Conservation (phyloP, 805 yeast species). For the Saccharomycopsis sp. region DNA sequence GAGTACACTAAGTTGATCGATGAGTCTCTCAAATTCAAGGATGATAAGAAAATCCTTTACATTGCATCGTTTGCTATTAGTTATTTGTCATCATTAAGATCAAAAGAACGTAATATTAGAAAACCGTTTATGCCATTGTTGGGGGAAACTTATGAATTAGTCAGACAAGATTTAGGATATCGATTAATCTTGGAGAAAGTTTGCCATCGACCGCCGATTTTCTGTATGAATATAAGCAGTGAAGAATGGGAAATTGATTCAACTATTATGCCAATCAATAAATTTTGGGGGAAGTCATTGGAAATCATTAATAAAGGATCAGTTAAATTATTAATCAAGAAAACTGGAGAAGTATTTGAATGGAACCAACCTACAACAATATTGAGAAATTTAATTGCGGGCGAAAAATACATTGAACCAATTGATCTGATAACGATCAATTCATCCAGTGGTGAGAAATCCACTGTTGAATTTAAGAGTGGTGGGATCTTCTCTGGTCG, state of each 20-base stretch:
- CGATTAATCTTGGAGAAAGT: slow-evolving; percentile 81
- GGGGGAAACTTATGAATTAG: slow-evolving; percentile 90
- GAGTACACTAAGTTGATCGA: slow-evolving; percentile 70
- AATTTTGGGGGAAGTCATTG: slow-evolving; percentile 91
- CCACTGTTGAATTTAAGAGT: slow-evolving; percentile 66
- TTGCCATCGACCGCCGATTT: slow-evolving; percentile 76
- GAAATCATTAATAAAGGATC: slow-evolving; percentile 76
- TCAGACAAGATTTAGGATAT: slow-evolving; percentile 73
- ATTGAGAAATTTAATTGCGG: slow-evolving; percentile 83
- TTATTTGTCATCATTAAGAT: slow-evolving; percentile 60
- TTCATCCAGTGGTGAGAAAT: slow-evolving; percentile 61
- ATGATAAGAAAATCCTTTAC: slow-evolving; percentile 51
- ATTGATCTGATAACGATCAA: slow-evolving; percentile 56
- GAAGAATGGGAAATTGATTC: slow-evolving; percentile 61
- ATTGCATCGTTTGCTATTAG: slow-evolving; percentile 82
- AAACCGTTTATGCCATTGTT: slow-evolving; percentile 93
- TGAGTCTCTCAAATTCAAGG: slow-evolving; percentile 42
- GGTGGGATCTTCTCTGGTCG: slow-evolving; percentile 84
- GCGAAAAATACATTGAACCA: slow-evolving; percentile 93
- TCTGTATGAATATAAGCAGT: slow-evolving; percentile 75
- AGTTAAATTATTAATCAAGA: slow-evolving; percentile 46
- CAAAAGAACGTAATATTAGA: slow-evolving; percentile 67
- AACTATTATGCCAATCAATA: slow-evolving; percentile 70
- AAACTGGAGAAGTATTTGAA: slow-evolving; percentile 60
- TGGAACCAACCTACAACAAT: slow-evolving; percentile 82